These are phyloP conservation scores for Boletellus ananiceps DNA, from an alignment of 768 basidiomycete species.

Conservation along the genomic window DNA sequence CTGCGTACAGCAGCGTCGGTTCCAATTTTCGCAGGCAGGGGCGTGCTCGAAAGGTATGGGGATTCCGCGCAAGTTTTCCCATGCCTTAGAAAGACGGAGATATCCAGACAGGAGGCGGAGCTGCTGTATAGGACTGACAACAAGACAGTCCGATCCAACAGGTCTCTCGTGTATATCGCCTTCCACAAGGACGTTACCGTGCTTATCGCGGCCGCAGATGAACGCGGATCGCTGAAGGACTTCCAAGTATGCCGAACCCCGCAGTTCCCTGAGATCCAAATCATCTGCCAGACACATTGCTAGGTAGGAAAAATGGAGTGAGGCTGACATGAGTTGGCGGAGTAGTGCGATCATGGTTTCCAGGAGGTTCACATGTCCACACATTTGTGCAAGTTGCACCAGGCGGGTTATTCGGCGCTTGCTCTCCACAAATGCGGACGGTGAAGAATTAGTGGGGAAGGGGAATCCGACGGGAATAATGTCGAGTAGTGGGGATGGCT, in stretches of 20 bases:
- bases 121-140: slow-evolving; percentile 55
- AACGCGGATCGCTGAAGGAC: slow-evolving; percentile 60
- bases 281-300: slow-evolving; percentile 74
- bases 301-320: slow-evolving; percentile 64
- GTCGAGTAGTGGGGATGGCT: slow-evolving; percentile 48
- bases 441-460: slow-evolving; percentile 23
- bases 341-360: slow-evolving; percentile 56
- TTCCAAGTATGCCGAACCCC: slow-evolving; percentile 66
- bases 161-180: slow-evolving; percentile 30
- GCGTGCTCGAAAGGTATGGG: slow-evolving; percentile 66
- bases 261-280: slow-evolving; percentile 52
- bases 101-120: slow-evolving; percentile 66
- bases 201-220: slow-evolving; percentile 15
- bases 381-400: slow-evolving; percentile 63
- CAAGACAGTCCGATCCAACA: slow-evolving; percentile 43
- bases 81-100: slow-evolving; percentile 59
- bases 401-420: slow-evolving; percentile 54
- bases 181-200: slow-evolving; percentile 18
- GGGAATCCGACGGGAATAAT: slow-evolving; percentile 33
- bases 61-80: slow-evolving; percentile 57
- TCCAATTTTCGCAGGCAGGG: slow-evolving; percentile 61
- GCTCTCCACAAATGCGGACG: slow-evolving; percentile 35
- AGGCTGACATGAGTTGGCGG: slow-evolving; percentile 55
- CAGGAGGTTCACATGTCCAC: slow-evolving; percentile 56
- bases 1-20: slow-evolving; percentile 66